Percentiles rank a stretch among this genome's conserved stretches.
Evolutionary conservation across 2,329 filamentous ascomycete species (phyloP).

Genomic region (Apiospora marii): DNA sequence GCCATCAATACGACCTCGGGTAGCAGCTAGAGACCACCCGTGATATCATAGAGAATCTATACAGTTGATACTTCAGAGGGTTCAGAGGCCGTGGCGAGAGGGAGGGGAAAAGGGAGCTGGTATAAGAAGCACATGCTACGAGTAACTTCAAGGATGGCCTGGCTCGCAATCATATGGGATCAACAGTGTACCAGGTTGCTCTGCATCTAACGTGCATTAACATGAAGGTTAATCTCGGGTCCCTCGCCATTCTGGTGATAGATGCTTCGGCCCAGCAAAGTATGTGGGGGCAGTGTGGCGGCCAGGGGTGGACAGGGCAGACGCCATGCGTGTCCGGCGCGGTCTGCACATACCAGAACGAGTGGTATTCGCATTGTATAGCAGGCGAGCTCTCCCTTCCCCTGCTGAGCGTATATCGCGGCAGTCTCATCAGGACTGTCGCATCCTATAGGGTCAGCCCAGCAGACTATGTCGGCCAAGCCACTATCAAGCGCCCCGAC

Average conservation of each 20-base stretch:
- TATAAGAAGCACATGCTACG: not conserved
- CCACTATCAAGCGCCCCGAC: not conserved
- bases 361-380: constrained; percentile 10
- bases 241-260: not conserved
- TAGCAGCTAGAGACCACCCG: not conserved
- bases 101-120: accelerated
- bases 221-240: not conserved
- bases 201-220: not conserved
- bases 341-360: constrained; percentile 1
- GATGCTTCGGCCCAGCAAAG: not conserved
- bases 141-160: not conserved
- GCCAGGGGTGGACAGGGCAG: constrained; percentile 14
- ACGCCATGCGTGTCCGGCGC: constrained; percentile 7
- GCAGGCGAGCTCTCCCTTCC: not conserved
- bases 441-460: not conserved
- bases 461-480: not conserved
- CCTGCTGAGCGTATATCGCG: not conserved
- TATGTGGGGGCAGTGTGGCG: constrained; percentile 20
- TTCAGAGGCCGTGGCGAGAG: no score
- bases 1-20: not conserved
- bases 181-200: not conserved
- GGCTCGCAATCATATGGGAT: no score
- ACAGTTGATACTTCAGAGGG: not conserved
- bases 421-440: not conserved
- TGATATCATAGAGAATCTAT: not conserved